These are phyloP conservation scores for Trichosporon sp. DNA, from an alignment of 1,284 basidiomycete species.

Conservation along the genomic window DNA sequence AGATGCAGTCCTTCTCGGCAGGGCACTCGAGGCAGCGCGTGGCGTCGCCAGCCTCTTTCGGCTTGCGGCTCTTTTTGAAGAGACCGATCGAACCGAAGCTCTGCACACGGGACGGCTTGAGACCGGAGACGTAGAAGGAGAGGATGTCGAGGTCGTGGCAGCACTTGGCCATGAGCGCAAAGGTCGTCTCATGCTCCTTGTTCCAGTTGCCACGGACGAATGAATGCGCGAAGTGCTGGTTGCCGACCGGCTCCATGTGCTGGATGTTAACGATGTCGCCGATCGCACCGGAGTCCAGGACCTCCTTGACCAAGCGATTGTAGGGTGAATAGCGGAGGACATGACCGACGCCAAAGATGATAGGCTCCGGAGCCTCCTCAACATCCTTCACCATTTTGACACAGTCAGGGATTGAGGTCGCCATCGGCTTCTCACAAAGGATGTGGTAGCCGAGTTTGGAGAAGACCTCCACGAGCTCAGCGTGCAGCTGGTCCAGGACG, in stretches of 20 bases:
- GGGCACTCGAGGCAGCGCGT: constrained; percentile 74
- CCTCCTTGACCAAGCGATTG: constrained; percentile 67
- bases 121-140: constrained; percentile 63
- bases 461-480: constrained; percentile 71
- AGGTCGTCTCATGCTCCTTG: constrained; percentile 69
- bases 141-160: constrained; percentile 86
- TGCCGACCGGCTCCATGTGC: constrained; percentile 52
- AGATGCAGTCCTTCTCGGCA: constrained; percentile 70
- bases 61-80: constrained; percentile 73
- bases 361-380: constrained; percentile 59
- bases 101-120: constrained; percentile 68
- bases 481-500: constrained; percentile 71
- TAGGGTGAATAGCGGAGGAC: constrained; percentile 85
- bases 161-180: constrained; percentile 82
- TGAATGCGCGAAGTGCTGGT: constrained; percentile 66
- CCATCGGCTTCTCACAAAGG: constrained; percentile 88
- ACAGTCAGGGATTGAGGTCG: constrained; percentile 71
- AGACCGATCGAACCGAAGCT: constrained; percentile 82
- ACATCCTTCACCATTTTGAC: constrained; percentile 72
- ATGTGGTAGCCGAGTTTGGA: constrained; percentile 79
- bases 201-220: constrained; percentile 74
- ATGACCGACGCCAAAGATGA: constrained; percentile 83
- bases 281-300: constrained; percentile 69
- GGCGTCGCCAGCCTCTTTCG: constrained; percentile 66
- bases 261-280: constrained; percentile 74